Base-by-base conservation (phyloP, 495 filamentous ascomycete species). In the Thermochaetoides thermophila region DNA sequence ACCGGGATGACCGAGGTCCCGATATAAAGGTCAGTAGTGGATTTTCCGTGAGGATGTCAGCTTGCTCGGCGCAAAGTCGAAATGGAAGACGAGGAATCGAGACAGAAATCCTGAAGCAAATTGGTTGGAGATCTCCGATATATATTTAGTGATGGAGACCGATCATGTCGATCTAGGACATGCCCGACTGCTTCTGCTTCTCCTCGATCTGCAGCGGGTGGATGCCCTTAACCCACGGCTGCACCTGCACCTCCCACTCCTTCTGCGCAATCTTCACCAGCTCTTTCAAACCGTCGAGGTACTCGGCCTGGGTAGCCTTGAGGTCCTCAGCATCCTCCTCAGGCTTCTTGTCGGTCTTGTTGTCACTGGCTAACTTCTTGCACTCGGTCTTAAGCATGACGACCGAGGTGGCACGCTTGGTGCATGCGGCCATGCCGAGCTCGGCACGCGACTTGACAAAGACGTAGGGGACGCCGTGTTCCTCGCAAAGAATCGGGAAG, bases 401-500 rank as follows among this genome's bases (percentile, higher is more conserved):
- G 15, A 95, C 86, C 59, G 82, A 91, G 17, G 89, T 96, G 15
- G 89, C 87, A 40, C 89, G 70, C 72, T 94, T 96, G 29, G 89
- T 96, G 40, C 72, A 76, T 17, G 84, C 83, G 17, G 89, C 85
- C 34, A 80, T 76, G 45, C 91, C 91, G 27, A 99, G 73, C 58
- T 95, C 84, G 34, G 81, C 84, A 39, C 89, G 76, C 30, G 76
- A 83, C 19, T 73, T 68, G 39, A 96, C 78, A 59, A 83, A 99
- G 44, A 96, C 64, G 60, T 96, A 99, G 3, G 86, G 87, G 32
- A 94, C 78, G 49, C 76, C 76, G 66, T 94, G 85, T 60, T 95
- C 85, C 61, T 99, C 89, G 69, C 91, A 96, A 27, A 96, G 75
- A 11, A 96, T 79, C 33, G 89, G 89, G 44, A 99, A 80, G 60